Percentiles rank a stretch among this genome's conserved stretches.
phyloP scores from a whole-genome alignment of 805 yeast species.

The Wickerhamiella dianesei region DNA sequence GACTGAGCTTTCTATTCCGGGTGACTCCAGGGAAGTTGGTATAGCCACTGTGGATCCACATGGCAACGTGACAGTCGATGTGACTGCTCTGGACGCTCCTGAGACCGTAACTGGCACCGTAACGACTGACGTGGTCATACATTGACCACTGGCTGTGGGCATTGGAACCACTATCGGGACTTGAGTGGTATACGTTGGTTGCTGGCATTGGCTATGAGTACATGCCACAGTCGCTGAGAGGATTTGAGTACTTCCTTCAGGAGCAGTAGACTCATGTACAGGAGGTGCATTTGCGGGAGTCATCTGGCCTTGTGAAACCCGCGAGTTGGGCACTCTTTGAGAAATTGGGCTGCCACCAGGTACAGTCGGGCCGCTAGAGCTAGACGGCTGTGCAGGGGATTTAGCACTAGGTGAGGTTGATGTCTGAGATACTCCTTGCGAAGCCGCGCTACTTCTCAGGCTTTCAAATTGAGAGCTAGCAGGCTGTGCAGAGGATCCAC shows the following conservation, averaged over 20 bases:
- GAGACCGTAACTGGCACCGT: conserved; percentile 1
- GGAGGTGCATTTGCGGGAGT: neutral
- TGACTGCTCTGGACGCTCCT: conserved; percentile 4
- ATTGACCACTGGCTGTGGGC: conserved; percentile 4
- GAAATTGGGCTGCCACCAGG: too few relatives aligned
- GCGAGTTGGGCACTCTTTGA: too few relatives aligned
- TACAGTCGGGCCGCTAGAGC: too few relatives aligned
- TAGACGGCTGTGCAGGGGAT: too few relatives aligned
- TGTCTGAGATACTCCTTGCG: neutral
- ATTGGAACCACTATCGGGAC: conserved; percentile 3
- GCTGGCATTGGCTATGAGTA: conserved; percentile 4
- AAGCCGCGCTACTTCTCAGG: neutral
- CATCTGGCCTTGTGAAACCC: neutral
- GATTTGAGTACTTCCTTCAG: too few relatives aligned
- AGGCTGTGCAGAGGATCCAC: too few relatives aligned
- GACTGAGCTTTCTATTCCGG: too few relatives aligned
- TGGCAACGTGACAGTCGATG: conserved; percentile 5
- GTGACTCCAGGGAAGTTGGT: neutral
- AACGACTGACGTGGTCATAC: conserved; percentile 4
- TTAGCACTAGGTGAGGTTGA: too few relatives aligned
- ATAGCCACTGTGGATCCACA: conserved; percentile 1
- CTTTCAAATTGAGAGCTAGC: neutral
- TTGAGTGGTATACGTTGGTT: neutral
- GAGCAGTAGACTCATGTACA: too few relatives aligned
- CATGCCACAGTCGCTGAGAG: too few relatives aligned